Base-by-base conservation (phyloP, 2,329 filamentous ascomycete species). In the Curvularia lunata region DNA sequence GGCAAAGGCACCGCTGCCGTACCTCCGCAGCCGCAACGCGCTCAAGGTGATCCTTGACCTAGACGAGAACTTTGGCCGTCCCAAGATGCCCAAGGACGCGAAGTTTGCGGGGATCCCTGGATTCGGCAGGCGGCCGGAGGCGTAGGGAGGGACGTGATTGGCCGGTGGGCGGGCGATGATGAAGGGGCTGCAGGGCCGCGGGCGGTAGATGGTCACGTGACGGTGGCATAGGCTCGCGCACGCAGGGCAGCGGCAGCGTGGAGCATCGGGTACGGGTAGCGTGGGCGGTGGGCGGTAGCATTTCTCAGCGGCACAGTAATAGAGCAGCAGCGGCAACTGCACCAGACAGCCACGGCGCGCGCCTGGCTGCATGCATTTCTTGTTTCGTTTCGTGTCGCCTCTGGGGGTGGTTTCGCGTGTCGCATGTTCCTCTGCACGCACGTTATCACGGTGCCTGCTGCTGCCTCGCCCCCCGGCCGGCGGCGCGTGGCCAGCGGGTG, bases 31-130 rank as follows among this genome's bases (percentile, higher is more conserved):
- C 78, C 85, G 92, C 59, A 98, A 97, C 75, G 94, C 94, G 10
- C 83, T 98, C 68, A 97, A 97, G 85, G 91, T 97, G 69, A 94
- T 98, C 69, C 86, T 97, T 48, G 94, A 98, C 77, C 82, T 98
- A 60, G 94, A 98, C 74, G 89, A 95, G 80, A 91, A 96, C 75
- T 97, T 98, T 82, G 94, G 94, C 61, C 86, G 88, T 66, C 80
- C 90, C 59, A 87, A 85, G 77, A 73, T 91, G 51, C 83, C 83
- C 32, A 70, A 77, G 12, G 75, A 74, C 46, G 61, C 69, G 53
- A 68, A 63, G 52, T 77, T 69, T 58, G 65, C 64, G 28, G 75
- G 75, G 27, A 74, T 77, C 28, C 73, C 74, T 52, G 75, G 74
- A 46, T 75, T 77, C 52, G 73, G 74, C 48, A 70, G 70, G 12